Evolutionary conservation across 2,329 filamentous ascomycete genomes (phyloP).

Genomic region (Aspergillus candidus): DNA sequence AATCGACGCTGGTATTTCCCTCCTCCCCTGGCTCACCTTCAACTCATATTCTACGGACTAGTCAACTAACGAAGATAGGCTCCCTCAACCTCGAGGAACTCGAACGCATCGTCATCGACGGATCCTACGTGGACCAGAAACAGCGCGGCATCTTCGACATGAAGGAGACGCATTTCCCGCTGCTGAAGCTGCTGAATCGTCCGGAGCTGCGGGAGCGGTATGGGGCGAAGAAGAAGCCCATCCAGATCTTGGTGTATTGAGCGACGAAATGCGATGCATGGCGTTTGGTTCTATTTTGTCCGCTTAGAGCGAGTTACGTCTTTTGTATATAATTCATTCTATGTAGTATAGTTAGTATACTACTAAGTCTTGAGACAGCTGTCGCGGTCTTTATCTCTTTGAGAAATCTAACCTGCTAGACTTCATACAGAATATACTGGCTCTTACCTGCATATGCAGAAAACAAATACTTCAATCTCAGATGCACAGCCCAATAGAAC

Average conservation of each 20-base stretch:
- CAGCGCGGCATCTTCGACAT: constrained; percentile 91
- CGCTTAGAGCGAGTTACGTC: constrained; percentile 1
- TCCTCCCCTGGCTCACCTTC: not conserved
- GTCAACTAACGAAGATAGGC: constrained; percentile 38
- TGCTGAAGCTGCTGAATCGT: constrained; percentile 67
- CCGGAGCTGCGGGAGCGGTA: constrained; percentile 68
- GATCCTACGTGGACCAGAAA: constrained; percentile 89
- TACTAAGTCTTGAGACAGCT: no score
- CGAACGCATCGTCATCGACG: constrained; percentile 78
- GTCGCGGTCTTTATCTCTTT: no score
- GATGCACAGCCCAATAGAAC: not conserved
- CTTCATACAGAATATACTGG: no score
- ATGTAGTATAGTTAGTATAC: no score
- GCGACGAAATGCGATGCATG: constrained; percentile 6
- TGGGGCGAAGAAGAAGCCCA: constrained; percentile 48
- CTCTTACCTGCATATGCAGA: no score
- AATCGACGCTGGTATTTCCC: constrained; percentile 64
- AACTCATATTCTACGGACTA: not conserved
- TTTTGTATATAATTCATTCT: not conserved
- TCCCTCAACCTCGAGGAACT: constrained; percentile 65
- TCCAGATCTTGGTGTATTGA: constrained; percentile 48
- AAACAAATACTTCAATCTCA: no score
- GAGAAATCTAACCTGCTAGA: no score
- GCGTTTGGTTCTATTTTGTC: constrained; percentile 7
- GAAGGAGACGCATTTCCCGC: constrained; percentile 80